Base-by-base conservation (phyloP, 2,329 filamentous ascomycete species). In the Paraphoma sp. region DNA sequence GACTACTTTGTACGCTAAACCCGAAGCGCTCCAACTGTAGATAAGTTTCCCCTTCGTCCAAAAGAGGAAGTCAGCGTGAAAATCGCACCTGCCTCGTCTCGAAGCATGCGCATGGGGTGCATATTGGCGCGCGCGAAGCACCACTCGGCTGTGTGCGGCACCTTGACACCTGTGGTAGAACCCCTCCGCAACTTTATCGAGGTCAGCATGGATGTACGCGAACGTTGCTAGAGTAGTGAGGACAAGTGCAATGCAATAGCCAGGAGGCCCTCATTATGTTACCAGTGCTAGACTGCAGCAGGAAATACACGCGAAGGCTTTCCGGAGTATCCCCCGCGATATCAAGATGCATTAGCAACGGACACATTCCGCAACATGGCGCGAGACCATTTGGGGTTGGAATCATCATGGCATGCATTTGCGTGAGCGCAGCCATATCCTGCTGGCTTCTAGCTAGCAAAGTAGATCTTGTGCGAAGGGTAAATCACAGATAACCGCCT, bases 361-460 rank as follows among this genome's bases (percentile, higher is more conserved):
- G 23, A 3, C 23, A 23, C 23, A 5, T 23, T 23, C 23, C 23
- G 23, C 3, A 23, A 2, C 23, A 23, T 23, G 2, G 3, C 23
- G 5, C 23, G 23, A 23, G 23, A 23, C 23, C 23, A 5, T 23
- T 23, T 23, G 23, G 23, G 23, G 5, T 23, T 23, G 23, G 23
- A 23, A 23, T 23, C 23, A 23, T 23, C 23, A 23, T 23, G 23
- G 23, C 23, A 38, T 38, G n/a, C 33, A 14, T 42, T n/a, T 49
- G 36, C 10, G 42, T 18, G 36, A 49, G 36, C 14, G n/a, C 30
- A 36, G 48, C 48, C 48, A 45, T 51, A 3, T 42, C 48, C 48
- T 45, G 48, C 41, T 51, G 48, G 48, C 48, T 14, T 23, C 7
- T n/a, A 45, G 48, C 17, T 45, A 51, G 40, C 48, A 33, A 42